Percentiles rank a stretch among this genome's conserved stretches.
Evolutionary conservation across 768 basidiomycete genomes (phyloP).

Genomic region (Pholiota molesta): DNA sequence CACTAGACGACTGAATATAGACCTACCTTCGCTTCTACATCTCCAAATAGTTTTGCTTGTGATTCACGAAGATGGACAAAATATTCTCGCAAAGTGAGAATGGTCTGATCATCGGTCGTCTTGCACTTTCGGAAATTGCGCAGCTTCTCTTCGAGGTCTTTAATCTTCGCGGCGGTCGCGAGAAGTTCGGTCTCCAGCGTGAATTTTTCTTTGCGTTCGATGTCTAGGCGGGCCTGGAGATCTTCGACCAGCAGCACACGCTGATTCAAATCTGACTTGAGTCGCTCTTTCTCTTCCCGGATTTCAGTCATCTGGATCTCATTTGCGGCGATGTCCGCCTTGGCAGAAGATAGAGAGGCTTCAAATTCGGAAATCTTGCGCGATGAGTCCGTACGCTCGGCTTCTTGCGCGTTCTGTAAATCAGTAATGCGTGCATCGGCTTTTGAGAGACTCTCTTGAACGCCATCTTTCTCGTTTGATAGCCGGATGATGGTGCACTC

Average conservation of each 20-base stretch:
- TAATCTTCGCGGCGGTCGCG: not conserved
- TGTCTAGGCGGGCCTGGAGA: not conserved
- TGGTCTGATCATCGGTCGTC: not conserved
- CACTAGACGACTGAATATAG: not conserved
- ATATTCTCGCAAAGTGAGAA: not conserved
- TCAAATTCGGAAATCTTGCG: not conserved
- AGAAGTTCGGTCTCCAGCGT: not conserved
- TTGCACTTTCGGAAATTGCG: not conserved
- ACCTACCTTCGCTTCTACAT: not conserved
- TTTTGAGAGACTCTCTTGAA: conserved; percentile 1
- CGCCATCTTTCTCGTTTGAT: conserved; percentile 8
- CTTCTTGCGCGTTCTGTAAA: conserved; percentile 4
- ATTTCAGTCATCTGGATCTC: not conserved
- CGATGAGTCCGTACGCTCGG: not conserved
- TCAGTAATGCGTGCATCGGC: conserved; percentile 7
- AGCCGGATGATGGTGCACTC: conserved; percentile 10
- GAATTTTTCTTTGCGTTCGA: not conserved
- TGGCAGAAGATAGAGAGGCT: not conserved
- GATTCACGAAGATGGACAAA: not conserved
- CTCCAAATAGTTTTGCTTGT: not conserved
- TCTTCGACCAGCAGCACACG: not conserved
- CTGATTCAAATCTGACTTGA: not conserved
- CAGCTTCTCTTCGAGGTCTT: not conserved
- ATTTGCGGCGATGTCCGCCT: not conserved
- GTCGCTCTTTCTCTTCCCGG: not conserved